Base-by-base conservation (phyloP, 257 asterid species). In the Gardenia jasminoides region DNA sequence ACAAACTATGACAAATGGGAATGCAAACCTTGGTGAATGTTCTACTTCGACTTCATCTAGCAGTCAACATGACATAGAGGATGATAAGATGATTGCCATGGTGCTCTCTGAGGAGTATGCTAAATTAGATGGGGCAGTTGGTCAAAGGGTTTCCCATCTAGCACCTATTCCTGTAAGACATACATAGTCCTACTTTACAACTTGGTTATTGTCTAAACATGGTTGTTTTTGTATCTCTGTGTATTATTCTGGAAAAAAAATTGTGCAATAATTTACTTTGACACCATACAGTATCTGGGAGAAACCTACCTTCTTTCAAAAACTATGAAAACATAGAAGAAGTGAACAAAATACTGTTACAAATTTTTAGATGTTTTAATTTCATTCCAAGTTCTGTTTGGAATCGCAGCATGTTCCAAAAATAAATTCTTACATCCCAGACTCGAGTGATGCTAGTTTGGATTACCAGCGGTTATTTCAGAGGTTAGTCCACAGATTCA, bases 401-500 rank as follows among this genome's bases (percentile, higher is more conserved):
- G 31, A 70, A n/a, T 82, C 83, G 66, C 89, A 88, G 94, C 93
- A 88, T 68, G 71, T 90, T 64, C 95, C 95, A 10, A 83, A 86
- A 83, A 84, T 90, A 70, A 90, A 87, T 83, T 59, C 84, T 67
- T 84, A 76, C 84, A 81, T 90, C 75, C 95, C 93, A 26, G 86
- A 87, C 52, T 66, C 83, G 78, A 89, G 83, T 67, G 88, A 90
- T 79, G 85, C 95, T 33, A 86, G 71, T 79, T 67, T 89, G 89
- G 95, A 90, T 72, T 85, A 90, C 84, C 89, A 87, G 67, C 89
- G 91, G 69, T 91, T 90, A 79, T 88, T 85, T 74, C 93, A 89
- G 70, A 88, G 93, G 93, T 86, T 75, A 46, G 83, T 52, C 70
- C 36, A 8, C 24, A 44, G 70, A 36, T 36, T 59, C 44, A 33